Evolutionary conservation across 1,284 basidiomycete genomes (phyloP).

Genomic region (Malassezia vespertilionis): DNA sequence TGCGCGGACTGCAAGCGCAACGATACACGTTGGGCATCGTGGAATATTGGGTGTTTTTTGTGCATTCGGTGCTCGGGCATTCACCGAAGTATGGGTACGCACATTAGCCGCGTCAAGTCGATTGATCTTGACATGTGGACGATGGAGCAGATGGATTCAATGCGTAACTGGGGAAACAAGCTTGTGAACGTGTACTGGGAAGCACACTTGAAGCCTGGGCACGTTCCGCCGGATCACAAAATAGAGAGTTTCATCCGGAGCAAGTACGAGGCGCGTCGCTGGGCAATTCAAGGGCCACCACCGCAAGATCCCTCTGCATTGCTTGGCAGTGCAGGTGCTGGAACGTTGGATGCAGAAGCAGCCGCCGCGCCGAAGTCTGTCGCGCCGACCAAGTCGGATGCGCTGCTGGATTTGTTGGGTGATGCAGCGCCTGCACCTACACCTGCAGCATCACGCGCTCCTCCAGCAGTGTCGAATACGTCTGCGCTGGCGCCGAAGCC

Average conservation of each 20-base stretch:
- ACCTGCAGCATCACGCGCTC: background rate
- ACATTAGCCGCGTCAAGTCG: constrained; percentile 66
- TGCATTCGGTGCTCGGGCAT: constrained; percentile 98
- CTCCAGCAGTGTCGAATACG: background rate
- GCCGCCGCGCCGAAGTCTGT: background rate
- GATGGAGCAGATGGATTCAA: constrained; percentile 77
- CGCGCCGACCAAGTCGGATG: background rate
- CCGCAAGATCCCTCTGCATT: constrained; percentile 72
- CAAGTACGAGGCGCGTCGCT: constrained; percentile 85
- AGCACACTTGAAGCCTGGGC: constrained; percentile 81
- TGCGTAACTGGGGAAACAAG: constrained; percentile 79
- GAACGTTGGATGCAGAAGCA: constrained; percentile 18
- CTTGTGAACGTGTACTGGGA: constrained; percentile 95
- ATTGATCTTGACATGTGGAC: constrained; percentile 97
- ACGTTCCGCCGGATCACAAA: constrained; percentile 90
- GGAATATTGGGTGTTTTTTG: constrained; percentile 87
- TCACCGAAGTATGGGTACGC: constrained; percentile 94
- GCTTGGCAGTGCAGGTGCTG: constrained; percentile 48
- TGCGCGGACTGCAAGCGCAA: constrained; percentile 52
- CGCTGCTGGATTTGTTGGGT: constrained; percentile 6
- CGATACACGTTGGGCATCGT: constrained; percentile 94
- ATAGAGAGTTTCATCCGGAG: constrained; percentile 95
- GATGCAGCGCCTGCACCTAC: background rate
- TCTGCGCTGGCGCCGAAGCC: constrained; percentile 1
- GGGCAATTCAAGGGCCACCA: constrained; percentile 78